Evolutionary conservation across 2,329 filamentous ascomycete species (phyloP).

Genomic region (Alternaria gansuensis): DNA sequence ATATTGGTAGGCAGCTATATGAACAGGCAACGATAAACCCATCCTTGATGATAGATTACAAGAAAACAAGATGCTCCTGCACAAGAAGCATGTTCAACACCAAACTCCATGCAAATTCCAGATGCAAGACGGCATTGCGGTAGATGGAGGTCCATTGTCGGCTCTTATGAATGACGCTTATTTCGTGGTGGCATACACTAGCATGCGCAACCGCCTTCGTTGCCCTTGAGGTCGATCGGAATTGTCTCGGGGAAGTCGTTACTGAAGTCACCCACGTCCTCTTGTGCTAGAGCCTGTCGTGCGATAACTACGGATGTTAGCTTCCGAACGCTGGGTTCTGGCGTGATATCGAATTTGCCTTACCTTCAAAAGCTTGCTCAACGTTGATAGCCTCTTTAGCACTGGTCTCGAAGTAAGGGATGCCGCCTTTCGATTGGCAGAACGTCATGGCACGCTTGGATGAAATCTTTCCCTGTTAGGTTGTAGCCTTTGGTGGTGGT

Average conservation of each 20-base stretch:
- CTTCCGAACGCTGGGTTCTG: background rate
- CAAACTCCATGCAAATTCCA: conserved; percentile 44
- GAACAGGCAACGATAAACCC: conserved; percentile 19
- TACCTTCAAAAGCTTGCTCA: conserved; percentile 80
- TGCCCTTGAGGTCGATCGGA: conserved; percentile 95
- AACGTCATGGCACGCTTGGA: conserved; percentile 97
- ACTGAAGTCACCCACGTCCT: conserved; percentile 97
- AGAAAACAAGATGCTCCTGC: conserved; percentile 23
- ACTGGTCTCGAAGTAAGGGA: conserved; percentile 99
- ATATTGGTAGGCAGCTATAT: conserved; percentile 28
- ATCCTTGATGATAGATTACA: conserved; percentile 26
- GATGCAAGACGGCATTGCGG: conserved; percentile 19
- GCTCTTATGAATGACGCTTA: conserved; percentile 18
- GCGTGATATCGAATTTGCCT: conserved; percentile 12
- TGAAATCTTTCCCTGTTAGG: conserved; percentile 70
- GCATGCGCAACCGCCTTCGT: conserved; percentile 92
- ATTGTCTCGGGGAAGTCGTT: conserved; percentile 98
- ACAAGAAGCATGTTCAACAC: conserved; percentile 35
- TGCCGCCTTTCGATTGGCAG: conserved; percentile 95
- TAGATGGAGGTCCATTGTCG: conserved; percentile 6
- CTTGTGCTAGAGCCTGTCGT: conserved; percentile 91
- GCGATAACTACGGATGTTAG: conserved; percentile 76
- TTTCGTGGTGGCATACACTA: conserved; percentile 53
- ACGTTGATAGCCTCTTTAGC: conserved; percentile 99
- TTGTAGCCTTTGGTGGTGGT: background rate